Conservation (phyloP, 352 stramenopile genomes). For the Saprolegnia parasitica region DNA sequence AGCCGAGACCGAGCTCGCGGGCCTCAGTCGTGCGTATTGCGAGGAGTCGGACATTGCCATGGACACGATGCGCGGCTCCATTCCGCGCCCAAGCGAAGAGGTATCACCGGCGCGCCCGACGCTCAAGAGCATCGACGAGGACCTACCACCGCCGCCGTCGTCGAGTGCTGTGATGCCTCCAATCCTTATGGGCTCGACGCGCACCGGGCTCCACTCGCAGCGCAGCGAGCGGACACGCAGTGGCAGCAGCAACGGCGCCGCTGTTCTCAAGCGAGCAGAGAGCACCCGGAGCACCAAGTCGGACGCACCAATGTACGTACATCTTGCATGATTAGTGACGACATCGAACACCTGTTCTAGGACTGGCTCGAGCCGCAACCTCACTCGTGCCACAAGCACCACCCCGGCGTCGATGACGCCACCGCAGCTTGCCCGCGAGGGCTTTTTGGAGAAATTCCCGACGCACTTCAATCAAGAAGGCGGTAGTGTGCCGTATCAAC, state of each 20-base stretch:
- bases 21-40: slow-evolving; percentile 9
- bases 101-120: not conserved
- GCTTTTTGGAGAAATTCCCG: slow-evolving; percentile 76
- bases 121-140: not conserved
- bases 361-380: slow-evolving; percentile 13
- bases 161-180: no score
- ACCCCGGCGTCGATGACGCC: slow-evolving; percentile 20
- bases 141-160: not conserved
- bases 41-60: not conserved
- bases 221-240: not conserved
- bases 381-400: not conserved
- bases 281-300: not conserved
- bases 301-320: no score
- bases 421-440: slow-evolving; percentile 29
- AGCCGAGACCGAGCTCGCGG: slow-evolving; percentile 47
- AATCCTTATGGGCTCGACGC: not conserved
- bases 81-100: not conserved
- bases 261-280: slow-evolving; percentile 2
- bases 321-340: no score
- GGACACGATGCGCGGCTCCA: not conserved
- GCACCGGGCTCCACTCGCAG: not conserved
- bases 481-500: slow-evolving; percentile 1
- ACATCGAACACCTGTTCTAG: no score
- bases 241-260: not conserved
- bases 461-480: slow-evolving; percentile 62